phyloP scores from a whole-genome alignment of 352 stramenopile genomes.

The Phytophthora boehmeriae region DNA sequence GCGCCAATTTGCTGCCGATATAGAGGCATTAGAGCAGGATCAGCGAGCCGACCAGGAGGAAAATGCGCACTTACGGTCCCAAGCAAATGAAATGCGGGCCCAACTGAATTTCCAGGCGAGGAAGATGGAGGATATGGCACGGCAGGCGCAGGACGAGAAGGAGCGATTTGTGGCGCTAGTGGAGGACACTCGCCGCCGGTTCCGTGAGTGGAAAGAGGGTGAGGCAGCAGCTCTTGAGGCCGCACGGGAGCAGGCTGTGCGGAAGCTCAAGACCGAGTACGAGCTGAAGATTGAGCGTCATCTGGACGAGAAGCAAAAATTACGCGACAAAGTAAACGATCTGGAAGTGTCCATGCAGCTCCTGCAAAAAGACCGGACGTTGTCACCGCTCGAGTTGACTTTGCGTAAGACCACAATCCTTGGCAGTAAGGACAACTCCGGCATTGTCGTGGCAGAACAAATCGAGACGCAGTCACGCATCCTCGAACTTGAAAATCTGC shows the following conservation, averaged over 20 bases:
- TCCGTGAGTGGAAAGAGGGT: conserved; percentile 71
- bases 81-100: conserved; percentile 45
- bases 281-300: conserved; percentile 70
- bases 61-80: conserved; percentile 46
- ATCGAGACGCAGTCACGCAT: conserved; percentile 62
- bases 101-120: conserved; percentile 50
- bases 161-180: conserved; percentile 57
- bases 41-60: conserved; percentile 43
- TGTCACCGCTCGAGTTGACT: conserved; percentile 70
- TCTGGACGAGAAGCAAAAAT: conserved; percentile 76
- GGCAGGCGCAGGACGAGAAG: conserved; percentile 62
- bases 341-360: conserved; percentile 68
- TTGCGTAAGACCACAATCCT: conserved; percentile 68
- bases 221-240: conserved; percentile 43
- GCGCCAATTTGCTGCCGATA: conserved; percentile 40
- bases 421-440: conserved; percentile 45
- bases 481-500: conserved; percentile 58
- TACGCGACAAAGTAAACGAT: conserved; percentile 77
- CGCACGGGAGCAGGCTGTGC: conserved; percentile 53
- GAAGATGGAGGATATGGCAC: conserved; percentile 53
- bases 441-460: conserved; percentile 52
- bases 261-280: conserved; percentile 62
- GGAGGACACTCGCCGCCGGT: conserved; percentile 56
- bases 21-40: conserved; percentile 42
- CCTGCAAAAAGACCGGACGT: conserved; percentile 63